Base-by-base conservation (phyloP, 2,329 filamentous ascomycete genomes). In the Neocucurbitaria cava region DNA sequence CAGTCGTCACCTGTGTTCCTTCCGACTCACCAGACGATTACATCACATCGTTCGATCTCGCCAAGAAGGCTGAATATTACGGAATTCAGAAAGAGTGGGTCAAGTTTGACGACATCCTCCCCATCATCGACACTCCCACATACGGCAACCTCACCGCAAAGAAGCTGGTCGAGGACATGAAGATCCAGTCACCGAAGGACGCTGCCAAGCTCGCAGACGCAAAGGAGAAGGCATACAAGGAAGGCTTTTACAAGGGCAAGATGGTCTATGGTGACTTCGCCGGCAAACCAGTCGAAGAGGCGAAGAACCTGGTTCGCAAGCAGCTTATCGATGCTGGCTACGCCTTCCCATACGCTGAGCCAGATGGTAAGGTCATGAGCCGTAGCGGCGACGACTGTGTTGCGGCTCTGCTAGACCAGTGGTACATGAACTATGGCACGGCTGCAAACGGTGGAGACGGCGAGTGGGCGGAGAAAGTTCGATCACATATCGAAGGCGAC, bases 61-160 rank as follows among this genome's bases (percentile, higher is more conserved):
- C 87, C 35, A 98, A 98, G 84, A 99, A 99, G 82, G 86, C 94
- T 0, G 94, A 96, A 7, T 98, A 91, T 81, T 76, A 99, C 77
- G 89, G 90, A 46, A 98, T 99, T 74, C 85, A 96, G 80, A 95
- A 96, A 79, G 92, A 96, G 75, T 99, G 95, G 95, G 92, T 90
- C 3, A 90, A 96, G 72, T 82, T 94, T 10, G 69, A 71, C 49
- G 91, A 97, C 61, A 94, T 97, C 51, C 74, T 92, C 57, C 92
- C 95, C 47, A 89, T 99, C 66, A 78, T 78, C 36, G 73, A 76
- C 54, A 98, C 95, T 0, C 93, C 94, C 0, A 87, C 86, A 2
- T 96, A 94, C 69, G 92, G 92, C 49, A 89, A 96, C 66, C 82
- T 96, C 54, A 90, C 90, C 44, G 95, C 95, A 0, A 88, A 90